Base-by-base conservation (phyloP, 495 filamentous ascomycete genomes). In the Mycothermus thermophilus region DNA sequence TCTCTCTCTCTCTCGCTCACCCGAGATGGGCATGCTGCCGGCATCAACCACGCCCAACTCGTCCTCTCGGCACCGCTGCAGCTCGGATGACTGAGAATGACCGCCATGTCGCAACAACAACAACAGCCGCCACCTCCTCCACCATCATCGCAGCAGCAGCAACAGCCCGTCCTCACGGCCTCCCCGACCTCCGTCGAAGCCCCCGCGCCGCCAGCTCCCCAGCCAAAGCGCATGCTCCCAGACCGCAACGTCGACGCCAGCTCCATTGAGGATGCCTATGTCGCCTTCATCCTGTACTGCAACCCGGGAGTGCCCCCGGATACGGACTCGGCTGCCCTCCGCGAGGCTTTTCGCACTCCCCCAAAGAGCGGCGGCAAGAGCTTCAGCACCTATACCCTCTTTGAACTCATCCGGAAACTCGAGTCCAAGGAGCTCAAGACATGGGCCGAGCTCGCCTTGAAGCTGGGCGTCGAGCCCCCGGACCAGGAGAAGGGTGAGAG, bases 371-470 rank as follows among this genome's bases (percentile, higher is more conserved):
- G 90, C 50, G 86, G 83, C 36, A 94, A 94, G 58, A 80, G 66
- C 39, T 97, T 95, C 53, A 87, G 77, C 50, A 80, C 83, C 2
- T 92, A 71, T 46, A 68, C 62, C n/a, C 51, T 95, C 18, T 92
- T 80, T 51, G 73, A 84, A 38, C 67, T 97, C 32, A 87, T 97
- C 48, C 66, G 72, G 32, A 80, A 79, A 50, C 66, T 93, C 21
- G 83, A 95, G 37, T 62, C 58, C 14, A 92, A 87, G 54, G 84
- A 94, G 51, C 75, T 97, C 49, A 95, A 93, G 60, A 97, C 90
- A 3, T 97, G 90, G 90, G 83, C 84, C 19, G 78, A 93, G 52
- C 52, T 97, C 38, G 90, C 86, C 4, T 74, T 86, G 32, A 80
- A 85, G 43, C 60, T 97, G 25, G 90, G 90, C 3, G 90, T 95